A percentile compares a stretch with the other conserved stretches of the same genome.
Evolutionary conservation across 257 asterid genomes (phyloP).

Genomic region (Solanum ossicruentum): DNA sequence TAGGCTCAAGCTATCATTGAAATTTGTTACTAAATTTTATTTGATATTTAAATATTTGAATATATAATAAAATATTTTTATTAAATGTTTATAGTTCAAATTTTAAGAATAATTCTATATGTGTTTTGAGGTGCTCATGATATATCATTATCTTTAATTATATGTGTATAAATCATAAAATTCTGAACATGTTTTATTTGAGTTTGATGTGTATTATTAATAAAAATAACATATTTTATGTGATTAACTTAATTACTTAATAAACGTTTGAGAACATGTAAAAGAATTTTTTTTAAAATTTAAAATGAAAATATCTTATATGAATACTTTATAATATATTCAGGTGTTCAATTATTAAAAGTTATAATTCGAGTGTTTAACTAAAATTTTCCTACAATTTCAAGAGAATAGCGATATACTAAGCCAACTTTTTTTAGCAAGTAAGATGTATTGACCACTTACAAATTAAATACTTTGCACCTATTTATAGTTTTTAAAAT

Average conservation of each 20-base stretch:
- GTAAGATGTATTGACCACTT: background rate
- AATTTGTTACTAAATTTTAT: background rate
- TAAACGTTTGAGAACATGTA: background rate
- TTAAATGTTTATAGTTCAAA: background rate
- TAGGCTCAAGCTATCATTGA: background rate
- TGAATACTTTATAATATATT: background rate
- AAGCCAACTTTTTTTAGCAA: background rate
- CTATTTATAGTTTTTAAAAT: too few species aligned
- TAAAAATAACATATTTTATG: background rate
- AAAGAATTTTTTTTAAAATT: background rate
- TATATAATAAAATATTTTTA: too few species aligned
- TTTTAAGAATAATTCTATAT: background rate
- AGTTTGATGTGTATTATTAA: background rate
- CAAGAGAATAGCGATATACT: background rate
- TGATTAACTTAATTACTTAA: background rate
- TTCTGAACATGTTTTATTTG: accelerated
- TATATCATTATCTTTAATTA: background rate
- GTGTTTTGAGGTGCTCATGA: background rate
- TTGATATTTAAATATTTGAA: too few species aligned
- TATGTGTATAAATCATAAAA: background rate
- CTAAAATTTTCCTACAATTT: background rate
- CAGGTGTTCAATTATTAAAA: background rate
- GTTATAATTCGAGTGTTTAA: background rate
- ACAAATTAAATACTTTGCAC: background rate
- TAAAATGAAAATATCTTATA: background rate